Base-by-base conservation (phyloP, 2,329 filamentous ascomycete species). In the Venturia oleaginea region DNA sequence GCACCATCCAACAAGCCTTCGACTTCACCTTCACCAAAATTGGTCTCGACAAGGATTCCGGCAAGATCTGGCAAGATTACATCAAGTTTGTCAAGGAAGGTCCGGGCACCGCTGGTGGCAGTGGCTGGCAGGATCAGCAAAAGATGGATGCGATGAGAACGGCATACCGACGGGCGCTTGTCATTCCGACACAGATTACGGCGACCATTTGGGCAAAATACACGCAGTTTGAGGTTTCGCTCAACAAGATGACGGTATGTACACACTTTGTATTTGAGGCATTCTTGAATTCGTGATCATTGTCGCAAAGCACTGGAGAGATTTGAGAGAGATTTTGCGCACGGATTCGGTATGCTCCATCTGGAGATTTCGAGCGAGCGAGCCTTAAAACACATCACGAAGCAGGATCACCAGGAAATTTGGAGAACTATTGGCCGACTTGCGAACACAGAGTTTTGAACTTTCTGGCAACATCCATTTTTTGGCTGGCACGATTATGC, bases 181-280 rank as follows among this genome's bases (percentile, higher is more conserved):
- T 86, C 68, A 85, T 97, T 46, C 95, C 95, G 4, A 96, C 91
- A 67, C 85, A 88, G 64, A 89, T 88, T 38, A 85, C 96, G 60
- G 90, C 93, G 71, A 84, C 83, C 62, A 79, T 99, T 17, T 99
- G 94, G 95, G 96, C 95, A 74, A 93, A 99, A 72, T 99, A 99
- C 72, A 92, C 97, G 74, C 87, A 90, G 69, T 99, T 99, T 72
- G 94, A 99, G 77, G 92, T 94, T 84, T 86, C 88, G 6, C 77
- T 97, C 65, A 97, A 97, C 79, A 97, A 96, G 76, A 85, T 91
- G 68, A 95, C 92, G 51, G 90, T 92, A 81, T 72, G 84, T 77
- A 6, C 34, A 30, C 48, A 37, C 3, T 57, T 24, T 24, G 13
- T 24, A 2, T 61, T 15, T 64, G 10, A 27, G 19, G 11, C 46